Percentiles rank a stretch among this genome's conserved stretches.
Conservation (phyloP, 2,329 filamentous ascomycete genomes). For the Colletotrichum incanum region DNA sequence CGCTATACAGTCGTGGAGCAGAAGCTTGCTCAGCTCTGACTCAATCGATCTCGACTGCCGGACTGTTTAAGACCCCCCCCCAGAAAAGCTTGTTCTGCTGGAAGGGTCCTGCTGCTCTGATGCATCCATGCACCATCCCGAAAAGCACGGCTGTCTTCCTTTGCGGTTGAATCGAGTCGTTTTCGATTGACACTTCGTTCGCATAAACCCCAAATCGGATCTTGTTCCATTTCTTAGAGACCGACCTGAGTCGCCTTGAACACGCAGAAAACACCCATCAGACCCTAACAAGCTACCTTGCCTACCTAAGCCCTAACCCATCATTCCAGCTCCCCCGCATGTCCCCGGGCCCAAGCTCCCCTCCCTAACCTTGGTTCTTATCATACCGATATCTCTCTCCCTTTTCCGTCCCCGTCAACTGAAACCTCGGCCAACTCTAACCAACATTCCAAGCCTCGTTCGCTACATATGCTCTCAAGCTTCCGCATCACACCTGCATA, state of each 20-base stretch:
- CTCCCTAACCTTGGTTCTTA: neutral
- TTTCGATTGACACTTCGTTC: neutral
- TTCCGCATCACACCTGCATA: constrained; percentile 8
- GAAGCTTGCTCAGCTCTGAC: neutral
- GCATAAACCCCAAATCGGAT: too few species aligned
- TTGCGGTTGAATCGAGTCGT: neutral
- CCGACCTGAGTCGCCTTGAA: neutral
- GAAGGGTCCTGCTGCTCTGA: neutral
- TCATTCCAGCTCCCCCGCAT: constrained; percentile 3
- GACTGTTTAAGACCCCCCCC: too few species aligned
- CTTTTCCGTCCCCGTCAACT: neutral
- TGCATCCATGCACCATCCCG: neutral
- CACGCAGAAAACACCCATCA: too few species aligned
- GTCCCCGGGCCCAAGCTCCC: neutral
- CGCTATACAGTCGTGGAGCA: neutral
- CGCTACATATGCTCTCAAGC: neutral
- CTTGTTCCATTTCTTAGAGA: too few species aligned
- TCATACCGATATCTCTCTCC: neutral
- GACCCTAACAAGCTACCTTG: neutral
- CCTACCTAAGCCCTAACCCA: neutral
- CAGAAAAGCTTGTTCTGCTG: neutral
- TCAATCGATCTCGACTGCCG: neutral
- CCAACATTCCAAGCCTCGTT: neutral
- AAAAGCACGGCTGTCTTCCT: neutral
- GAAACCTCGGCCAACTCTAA: constrained; percentile 31